Percentiles rank a stretch among this genome's conserved stretches.
Conservation (phyloP, 1,284 basidiomycete species). For the Cutaneotrichosporon mucoides region DNA sequence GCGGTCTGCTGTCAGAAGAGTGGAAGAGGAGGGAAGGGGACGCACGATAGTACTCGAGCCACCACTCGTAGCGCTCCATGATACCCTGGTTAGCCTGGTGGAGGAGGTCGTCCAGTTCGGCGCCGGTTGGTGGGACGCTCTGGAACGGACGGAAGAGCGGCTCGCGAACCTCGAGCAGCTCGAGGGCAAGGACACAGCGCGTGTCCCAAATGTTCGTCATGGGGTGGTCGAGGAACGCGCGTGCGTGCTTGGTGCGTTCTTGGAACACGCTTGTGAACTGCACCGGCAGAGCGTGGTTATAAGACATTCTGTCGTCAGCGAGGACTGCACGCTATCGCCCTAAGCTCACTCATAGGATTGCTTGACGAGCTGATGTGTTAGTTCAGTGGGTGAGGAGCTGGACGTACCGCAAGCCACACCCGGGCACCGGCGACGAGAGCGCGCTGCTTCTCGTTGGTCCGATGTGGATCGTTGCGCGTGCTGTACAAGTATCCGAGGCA, state of each 20-base stretch:
- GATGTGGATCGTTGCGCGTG: conserved; percentile 1
- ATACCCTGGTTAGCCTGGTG: conserved; percentile 5
- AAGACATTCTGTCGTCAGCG: conserved; percentile 21
- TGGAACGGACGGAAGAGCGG: not conserved
- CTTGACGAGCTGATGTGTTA: conserved; percentile 2
- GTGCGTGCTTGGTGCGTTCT: conserved; percentile 16
- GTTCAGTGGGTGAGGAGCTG: not conserved
- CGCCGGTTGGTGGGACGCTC: not conserved
- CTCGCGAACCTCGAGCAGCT: conserved; percentile 15
- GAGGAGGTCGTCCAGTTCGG: conserved; percentile 5
- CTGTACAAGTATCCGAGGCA: conserved; percentile 25
- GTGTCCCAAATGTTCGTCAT: conserved; percentile 21
- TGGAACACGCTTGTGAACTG: conserved; percentile 9
- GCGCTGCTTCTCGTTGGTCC: conserved; percentile 3
- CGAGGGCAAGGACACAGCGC: conserved; percentile 24
- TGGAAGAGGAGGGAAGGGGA: too few species aligned
- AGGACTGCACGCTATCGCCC: too few species aligned
- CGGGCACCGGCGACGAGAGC: conserved; percentile 22
- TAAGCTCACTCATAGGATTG: conserved; percentile 9
- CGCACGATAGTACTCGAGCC: conserved; percentile 12
- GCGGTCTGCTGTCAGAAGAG: not conserved
- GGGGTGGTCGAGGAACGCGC: conserved; percentile 27
- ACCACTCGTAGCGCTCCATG: conserved; percentile 6
- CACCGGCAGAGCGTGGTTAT: conserved; percentile 23
- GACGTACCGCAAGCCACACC: conserved; percentile 22